Percentiles rank a stretch among this genome's conserved stretches.
phyloP scores from a whole-genome alignment of 805 yeast genomes.

The Pichia thaimueangensis region DNA sequence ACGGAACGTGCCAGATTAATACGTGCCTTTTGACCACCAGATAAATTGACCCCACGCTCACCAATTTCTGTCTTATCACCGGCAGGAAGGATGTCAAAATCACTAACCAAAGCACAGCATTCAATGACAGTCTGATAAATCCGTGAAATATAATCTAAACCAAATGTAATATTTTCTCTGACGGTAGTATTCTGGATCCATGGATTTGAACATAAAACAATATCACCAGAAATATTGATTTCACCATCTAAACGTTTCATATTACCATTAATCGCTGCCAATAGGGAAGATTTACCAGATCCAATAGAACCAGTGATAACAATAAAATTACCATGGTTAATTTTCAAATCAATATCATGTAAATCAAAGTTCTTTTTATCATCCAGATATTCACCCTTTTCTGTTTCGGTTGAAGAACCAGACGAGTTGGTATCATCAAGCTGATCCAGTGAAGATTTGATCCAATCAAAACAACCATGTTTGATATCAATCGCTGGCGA shows the following conservation, averaged over 20 bases:
- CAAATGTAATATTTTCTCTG: slow-evolving; percentile 67
- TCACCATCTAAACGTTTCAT: slow-evolving; percentile 56
- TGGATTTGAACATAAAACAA: slow-evolving; percentile 54
- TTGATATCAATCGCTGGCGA: slow-evolving; percentile 40
- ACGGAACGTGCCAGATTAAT: slow-evolving; percentile 74
- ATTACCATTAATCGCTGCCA: slow-evolving; percentile 64
- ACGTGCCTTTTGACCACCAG: slow-evolving; percentile 88
- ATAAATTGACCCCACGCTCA: slow-evolving; percentile 75
- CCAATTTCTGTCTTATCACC: slow-evolving; percentile 81
- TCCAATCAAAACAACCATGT: slow-evolving; percentile 63
- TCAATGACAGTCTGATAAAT: slow-evolving; percentile 49
- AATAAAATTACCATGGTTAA: slow-evolving; percentile 61
- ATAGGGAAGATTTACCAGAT: slow-evolving; percentile 66
- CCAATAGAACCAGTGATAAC: slow-evolving; percentile 78
- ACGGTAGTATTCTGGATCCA: slow-evolving; percentile 85
- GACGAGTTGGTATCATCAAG: not conserved
- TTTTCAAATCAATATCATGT: slow-evolving; percentile 41
- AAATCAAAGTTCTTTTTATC: slow-evolving; percentile 32
- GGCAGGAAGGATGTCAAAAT: slow-evolving; percentile 60
- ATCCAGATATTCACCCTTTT: too few species aligned
- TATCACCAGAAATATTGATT: slow-evolving; percentile 45
- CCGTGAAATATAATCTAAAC: slow-evolving; percentile 39
- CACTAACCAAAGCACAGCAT: slow-evolving; percentile 63
- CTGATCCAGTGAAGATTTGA: slow-evolving; percentile 25
- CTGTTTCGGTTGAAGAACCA: not conserved